phyloP scores from a whole-genome alignment of 306 rosid genomes.

The Morella rubra region DNA sequence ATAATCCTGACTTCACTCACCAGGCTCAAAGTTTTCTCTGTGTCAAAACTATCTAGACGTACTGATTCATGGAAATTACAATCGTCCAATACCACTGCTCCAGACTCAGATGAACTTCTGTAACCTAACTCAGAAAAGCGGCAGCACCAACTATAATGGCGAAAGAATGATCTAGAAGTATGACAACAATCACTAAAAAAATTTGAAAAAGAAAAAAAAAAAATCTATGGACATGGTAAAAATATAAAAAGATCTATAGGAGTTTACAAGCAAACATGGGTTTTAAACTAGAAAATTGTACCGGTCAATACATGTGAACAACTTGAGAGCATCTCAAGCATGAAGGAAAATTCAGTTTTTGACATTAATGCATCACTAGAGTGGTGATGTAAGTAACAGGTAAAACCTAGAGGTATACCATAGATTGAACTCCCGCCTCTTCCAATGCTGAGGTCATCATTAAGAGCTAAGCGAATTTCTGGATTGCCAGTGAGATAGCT shows the following conservation, averaged over 20 bases:
- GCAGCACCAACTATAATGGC: constrained; percentile 20
- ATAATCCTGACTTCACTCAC: constrained; percentile 41
- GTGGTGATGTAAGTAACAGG: background rate
- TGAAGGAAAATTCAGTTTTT: background rate
- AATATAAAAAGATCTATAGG: constrained; percentile 1
- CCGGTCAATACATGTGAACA: constrained; percentile 1
- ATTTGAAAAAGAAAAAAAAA: constrained; percentile 6
- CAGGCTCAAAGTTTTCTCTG: constrained; percentile 67
- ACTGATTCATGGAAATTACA: constrained; percentile 94
- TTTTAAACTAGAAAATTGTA: constrained; percentile 14
- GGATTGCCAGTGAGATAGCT: constrained; percentile 89
- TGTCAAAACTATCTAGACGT: constrained; percentile 72
- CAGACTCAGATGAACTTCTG: constrained; percentile 66
- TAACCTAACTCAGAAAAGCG: constrained; percentile 50
- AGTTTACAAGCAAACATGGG: constrained; percentile 2
- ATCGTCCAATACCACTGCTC: constrained; percentile 75
- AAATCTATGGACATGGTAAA: too few relatives aligned
- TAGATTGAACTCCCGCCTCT: constrained; percentile 49
- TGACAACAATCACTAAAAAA: constrained; percentile 25
- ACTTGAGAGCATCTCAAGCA: constrained; percentile 23
- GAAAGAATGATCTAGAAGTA: constrained; percentile 15
- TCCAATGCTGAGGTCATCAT: constrained; percentile 81
- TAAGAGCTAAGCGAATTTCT: constrained; percentile 80
- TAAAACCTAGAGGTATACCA: constrained; percentile 38
- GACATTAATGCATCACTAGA: background rate